Evolutionary conservation across 1,139 yeast species (phyloP), one percentile per base, ranked within the genome.

Genomic region (Hansenula anomala): DNA sequence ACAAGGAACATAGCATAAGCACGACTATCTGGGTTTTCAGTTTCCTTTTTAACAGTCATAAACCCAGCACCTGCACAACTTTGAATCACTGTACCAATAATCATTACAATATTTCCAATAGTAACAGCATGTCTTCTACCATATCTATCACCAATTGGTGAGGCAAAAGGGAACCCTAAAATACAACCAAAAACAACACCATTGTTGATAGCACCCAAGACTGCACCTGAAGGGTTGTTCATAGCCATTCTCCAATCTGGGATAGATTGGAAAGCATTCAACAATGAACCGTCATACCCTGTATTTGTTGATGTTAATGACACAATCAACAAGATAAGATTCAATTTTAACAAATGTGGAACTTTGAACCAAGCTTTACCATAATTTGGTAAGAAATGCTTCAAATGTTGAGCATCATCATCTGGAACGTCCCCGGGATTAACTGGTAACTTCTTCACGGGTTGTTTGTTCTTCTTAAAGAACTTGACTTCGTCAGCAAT

Each of bases 131-230:
- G 55, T 47, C 64, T 67, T 60, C 83, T 67, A 39, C 83, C 83
- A 33, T 52, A 55, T 18, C 47, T 55, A 44, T 77, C 83, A 46
- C 72, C 59, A 34, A 69, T 48, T 39, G 56, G 55, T 16, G 71
- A 58, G 28, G 65, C 57, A 19, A 48, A 47, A 27, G 45, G 43
- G 35, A 54, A 46, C 37, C 55, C 41, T 12, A 55, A 19, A 16
- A 56, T 34, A 28, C 48, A 46, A 38, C 84, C 83, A 53, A 76
- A 75, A 20, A 72, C 64, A 20, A 77, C 73, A 37, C 83, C 83
- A 49, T 69, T 70, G 24, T 64, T 46, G 39, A 73, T 60, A 23
- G 73, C 71, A 38, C 78, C 78, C 34, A 73, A 59, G 13, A 56
- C 56, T 27, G 64, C 64, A 43, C 76, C 75, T 9, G 54, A 40